These are phyloP conservation scores for Ustanciosporium gigantosporum DNA, from an alignment of 1,284 basidiomycete species.

Conservation along the genomic window DNA sequence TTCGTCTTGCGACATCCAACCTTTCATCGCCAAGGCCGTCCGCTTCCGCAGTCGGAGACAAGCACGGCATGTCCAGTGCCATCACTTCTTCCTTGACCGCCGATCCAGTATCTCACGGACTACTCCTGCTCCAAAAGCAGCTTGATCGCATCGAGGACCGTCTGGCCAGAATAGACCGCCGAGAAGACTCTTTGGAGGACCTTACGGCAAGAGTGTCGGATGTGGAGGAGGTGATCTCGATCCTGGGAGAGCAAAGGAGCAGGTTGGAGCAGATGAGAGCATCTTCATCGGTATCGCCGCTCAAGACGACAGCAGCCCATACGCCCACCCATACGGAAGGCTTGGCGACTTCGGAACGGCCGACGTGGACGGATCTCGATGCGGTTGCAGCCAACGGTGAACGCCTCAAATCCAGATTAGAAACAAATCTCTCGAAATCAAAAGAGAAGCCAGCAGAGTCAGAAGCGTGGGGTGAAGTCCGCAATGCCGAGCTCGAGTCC, in stretches of 20 bases:
- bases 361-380: conserved; percentile 6
- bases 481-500: conserved; percentile 28
- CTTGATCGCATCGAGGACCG: conserved; percentile 30
- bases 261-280: not conserved
- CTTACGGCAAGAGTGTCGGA: conserved; percentile 24
- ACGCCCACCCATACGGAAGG: not conserved
- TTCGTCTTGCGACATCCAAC: not conserved
- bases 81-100: too few relatives aligned
- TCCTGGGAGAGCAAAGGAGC: conserved; percentile 10
- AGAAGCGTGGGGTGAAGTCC: conserved; percentile 1
- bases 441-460: not conserved
- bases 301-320: not conserved
- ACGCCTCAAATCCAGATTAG: not conserved
- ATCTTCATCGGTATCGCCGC: not conserved
- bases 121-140: conserved; percentile 17
- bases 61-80: too few relatives aligned
- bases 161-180: conserved; percentile 7
- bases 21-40: not conserved
- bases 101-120: too few relatives aligned
- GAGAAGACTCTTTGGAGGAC: conserved; percentile 13
- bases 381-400: not conserved
- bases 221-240: conserved; percentile 29
- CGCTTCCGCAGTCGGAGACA: too few relatives aligned
- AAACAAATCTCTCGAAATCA: not conserved
- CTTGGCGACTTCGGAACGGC: not conserved